Evolutionary conservation across 768 basidiomycete species (phyloP), one percentile per base, ranked within the genome.

Genomic region (Tulasnella sp.): DNA sequence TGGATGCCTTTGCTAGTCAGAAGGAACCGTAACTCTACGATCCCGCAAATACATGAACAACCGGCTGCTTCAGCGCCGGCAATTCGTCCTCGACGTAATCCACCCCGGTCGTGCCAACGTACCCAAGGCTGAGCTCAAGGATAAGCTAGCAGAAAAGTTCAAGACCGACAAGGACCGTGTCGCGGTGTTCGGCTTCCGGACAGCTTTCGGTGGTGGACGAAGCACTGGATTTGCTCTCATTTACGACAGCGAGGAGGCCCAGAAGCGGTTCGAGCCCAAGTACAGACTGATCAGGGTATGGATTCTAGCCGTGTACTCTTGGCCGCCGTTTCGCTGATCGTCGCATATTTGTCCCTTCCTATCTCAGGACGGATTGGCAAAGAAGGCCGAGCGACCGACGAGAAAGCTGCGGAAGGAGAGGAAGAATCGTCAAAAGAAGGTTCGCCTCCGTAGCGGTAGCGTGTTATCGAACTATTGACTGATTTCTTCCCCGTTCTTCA

Each of bases 21-120:
- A 91, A 87, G 91, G 95, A 86, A 93, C 97, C 81, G 90, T 99
- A 84, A 99, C 98, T 83, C 90, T 99, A 86, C 95, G 98, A 85
- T 98, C 98, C 79, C 94, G 97, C 87, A 98, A 99, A 90, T 99
- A 99, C 90, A 94, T 98, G 88, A 98, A 97, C 86, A 99, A 99
- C 91, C 96, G 96, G 81, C 94, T 99, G 83, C 89, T 99, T 76
- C 92, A 94, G 84, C 94, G 98, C 84, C 94, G 95, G 85, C 98
- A 99, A 90, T 97, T 99, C 85, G 90, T 98, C 84, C 90, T 98
- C 83, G 96, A 97, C 84, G 91, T 97, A 83, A 92, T 98, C 83
- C 98, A 99, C 88, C 97, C 97, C n/a, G 93, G 91, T 79, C 94
- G 96, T 80, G 87, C 98, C 81, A 98, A 97, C 86, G 95, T 99